Conservation (phyloP, 2,329 filamentous ascomycete genomes). For the Coniochaeta ligniaria region DNA sequence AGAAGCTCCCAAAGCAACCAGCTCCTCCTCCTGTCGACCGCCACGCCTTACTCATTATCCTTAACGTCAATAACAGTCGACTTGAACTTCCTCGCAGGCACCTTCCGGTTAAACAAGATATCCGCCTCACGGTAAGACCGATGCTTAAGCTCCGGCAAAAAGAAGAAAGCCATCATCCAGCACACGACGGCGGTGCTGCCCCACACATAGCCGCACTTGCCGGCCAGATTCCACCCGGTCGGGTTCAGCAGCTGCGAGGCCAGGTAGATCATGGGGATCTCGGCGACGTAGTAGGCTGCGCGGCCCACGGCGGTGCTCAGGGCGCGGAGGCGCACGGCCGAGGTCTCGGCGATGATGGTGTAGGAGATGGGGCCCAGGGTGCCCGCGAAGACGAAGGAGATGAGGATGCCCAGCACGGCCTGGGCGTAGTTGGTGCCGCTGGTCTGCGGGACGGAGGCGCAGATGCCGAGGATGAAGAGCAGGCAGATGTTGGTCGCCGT, state of each 20-base stretch:
- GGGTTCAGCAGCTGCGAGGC: conserved; percentile 29
- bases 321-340: conserved; percentile 35
- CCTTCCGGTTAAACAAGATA: conserved; percentile 34
- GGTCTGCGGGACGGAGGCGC: neutral
- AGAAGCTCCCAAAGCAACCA: too few species aligned
- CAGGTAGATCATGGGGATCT: conserved; percentile 31
- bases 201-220: conserved; percentile 36
- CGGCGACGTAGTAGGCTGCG: conserved; percentile 33
- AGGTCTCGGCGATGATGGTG: conserved; percentile 39
- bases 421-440: neutral
- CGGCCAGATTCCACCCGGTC: conserved; percentile 28
- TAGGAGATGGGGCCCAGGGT: conserved; percentile 37
- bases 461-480: conserved; percentile 2
- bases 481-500: neutral
- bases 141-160: conserved; percentile 15
- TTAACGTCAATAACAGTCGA: conserved; percentile 31
- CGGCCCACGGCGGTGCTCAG: conserved; percentile 38
- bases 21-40: too few species aligned
- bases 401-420: conserved; percentile 23
- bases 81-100: conserved; percentile 35
- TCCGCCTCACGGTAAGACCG: conserved; percentile 37
- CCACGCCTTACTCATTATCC: conserved; percentile 27
- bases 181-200: conserved; percentile 27
- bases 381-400: conserved; percentile 24
- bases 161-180: conserved; percentile 28